A percentile compares a stretch with the other conserved stretches of the same genome.
Evolutionary conservation across 2,329 filamentous ascomycete species (phyloP).

Genomic region (Clarireedia hainanense): DNA sequence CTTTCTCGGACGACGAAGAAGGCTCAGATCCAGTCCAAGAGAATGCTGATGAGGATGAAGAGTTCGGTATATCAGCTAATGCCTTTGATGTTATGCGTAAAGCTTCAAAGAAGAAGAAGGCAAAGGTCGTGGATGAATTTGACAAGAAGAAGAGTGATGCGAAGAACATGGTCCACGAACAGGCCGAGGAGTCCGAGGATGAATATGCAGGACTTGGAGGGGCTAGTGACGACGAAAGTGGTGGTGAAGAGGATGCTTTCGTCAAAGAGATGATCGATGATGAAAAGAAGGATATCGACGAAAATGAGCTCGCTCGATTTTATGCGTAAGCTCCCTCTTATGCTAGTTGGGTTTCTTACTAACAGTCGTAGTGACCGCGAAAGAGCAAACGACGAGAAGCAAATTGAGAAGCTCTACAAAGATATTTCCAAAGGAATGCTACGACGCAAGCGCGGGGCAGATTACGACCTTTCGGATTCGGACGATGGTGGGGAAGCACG

Average conservation of each 20-base stretch:
- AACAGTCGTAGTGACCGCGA: conserved; percentile 58
- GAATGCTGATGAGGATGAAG: conserved; percentile 20
- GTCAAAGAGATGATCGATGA: conserved; percentile 89
- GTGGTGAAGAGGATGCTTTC: conserved; percentile 64
- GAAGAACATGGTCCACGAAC: conserved; percentile 80
- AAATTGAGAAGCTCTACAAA: conserved; percentile 83
- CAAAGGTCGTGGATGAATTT: conserved; percentile 46
- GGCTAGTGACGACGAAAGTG: conserved; percentile 76
- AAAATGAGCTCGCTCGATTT: conserved; percentile 74
- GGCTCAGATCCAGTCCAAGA: conserved; percentile 15
- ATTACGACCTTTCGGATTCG: conserved; percentile 81
- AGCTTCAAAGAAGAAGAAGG: conserved; percentile 49
- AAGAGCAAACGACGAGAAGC: conserved; percentile 73
- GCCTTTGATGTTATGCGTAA: conserved; percentile 54
- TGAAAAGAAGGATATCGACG: conserved; percentile 68
- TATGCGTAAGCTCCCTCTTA: conserved; percentile 62
- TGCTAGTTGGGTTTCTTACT: neutral
- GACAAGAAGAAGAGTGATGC: conserved; percentile 84
- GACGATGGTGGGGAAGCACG: conserved; percentile 78
- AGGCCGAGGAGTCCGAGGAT: conserved; percentile 95
- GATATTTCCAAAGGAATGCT: conserved; percentile 87
- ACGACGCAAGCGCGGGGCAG: conserved; percentile 71
- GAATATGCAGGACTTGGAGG: conserved; percentile 94
- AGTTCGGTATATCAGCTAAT: conserved; percentile 32
- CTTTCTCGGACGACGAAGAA: conserved; percentile 34